phyloP scores from a whole-genome alignment of 148 eudicot genomes.

The Chenopodium berlandieri region DNA sequence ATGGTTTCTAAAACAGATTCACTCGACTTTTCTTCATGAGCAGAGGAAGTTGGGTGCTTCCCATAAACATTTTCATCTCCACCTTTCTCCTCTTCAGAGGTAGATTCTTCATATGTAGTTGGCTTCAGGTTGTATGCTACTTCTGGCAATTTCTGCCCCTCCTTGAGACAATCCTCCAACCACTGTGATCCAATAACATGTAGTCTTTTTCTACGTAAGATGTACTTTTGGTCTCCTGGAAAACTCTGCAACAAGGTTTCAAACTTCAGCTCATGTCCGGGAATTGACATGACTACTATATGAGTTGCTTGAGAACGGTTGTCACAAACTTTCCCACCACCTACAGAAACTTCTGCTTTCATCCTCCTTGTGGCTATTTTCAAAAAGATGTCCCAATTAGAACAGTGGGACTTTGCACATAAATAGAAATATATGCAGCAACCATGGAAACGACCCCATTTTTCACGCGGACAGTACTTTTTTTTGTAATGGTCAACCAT shows the following conservation, averaged over 20 bases:
- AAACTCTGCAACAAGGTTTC: conserved; percentile 57
- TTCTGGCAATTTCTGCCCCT: conserved; percentile 55
- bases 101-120: conserved; percentile 42
- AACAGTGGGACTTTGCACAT: conserved; percentile 35
- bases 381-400: conserved; percentile 41
- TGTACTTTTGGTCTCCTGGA: conserved; percentile 48
- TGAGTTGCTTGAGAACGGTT: conserved; percentile 68
- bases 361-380: conserved; percentile 55
- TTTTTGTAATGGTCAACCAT: conserved; percentile 53
- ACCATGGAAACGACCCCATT: conserved; percentile 72
- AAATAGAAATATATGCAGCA: conserved; percentile 70
- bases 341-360: conserved; percentile 64
- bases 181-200: conserved; percentile 66
- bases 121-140: conserved; percentile 61
- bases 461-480: conserved; percentile 65
- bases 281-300: conserved; percentile 54
- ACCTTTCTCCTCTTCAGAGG: conserved; percentile 38
- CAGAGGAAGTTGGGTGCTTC: conserved; percentile 27
- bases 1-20: conserved; percentile 18
- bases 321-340: conserved; percentile 70
- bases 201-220: conserved; percentile 46
- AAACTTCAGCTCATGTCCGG: conserved; percentile 39
- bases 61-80: conserved; percentile 10
- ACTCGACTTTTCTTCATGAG: conserved; percentile 31
- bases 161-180: conserved; percentile 73